Percentiles rank a stretch among this genome's conserved stretches.
phyloP scores from a whole-genome alignment of 345 rosid genomes.

The Euphorbia tirucalli region DNA sequence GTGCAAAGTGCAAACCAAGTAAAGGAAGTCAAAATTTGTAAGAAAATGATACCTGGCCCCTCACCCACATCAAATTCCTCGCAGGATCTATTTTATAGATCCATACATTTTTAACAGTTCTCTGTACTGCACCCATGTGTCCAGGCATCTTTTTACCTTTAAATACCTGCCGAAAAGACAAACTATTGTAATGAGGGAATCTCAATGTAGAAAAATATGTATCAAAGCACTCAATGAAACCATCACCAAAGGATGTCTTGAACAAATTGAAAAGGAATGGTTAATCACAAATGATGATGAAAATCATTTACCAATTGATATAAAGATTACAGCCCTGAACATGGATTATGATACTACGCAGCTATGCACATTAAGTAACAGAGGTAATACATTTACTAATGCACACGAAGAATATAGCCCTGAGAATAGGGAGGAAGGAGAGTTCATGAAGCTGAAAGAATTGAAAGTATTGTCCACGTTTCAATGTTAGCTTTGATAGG shows the following conservation, averaged over 20 bases:
- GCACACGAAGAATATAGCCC: background rate
- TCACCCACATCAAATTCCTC: constrained; percentile 92
- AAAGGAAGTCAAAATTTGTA: constrained; percentile 7
- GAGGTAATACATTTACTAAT: background rate
- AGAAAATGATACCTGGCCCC: constrained; percentile 77
- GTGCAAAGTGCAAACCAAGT: too few relatives aligned
- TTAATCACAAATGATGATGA: background rate
- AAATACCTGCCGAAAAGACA: constrained; percentile 53
- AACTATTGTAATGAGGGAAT: constrained; percentile 14
- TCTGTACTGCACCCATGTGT: constrained; percentile 84
- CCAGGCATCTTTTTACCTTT: constrained; percentile 97
- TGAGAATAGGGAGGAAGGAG: background rate
- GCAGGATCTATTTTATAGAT: constrained; percentile 84
- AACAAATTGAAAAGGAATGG: background rate
- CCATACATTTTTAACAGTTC: constrained; percentile 92
- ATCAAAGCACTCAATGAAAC: background rate
- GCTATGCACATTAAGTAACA: background rate
- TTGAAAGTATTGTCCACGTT: background rate
- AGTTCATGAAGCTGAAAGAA: background rate
- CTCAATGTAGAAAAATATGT: background rate
- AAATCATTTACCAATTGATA: background rate
- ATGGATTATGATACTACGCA: background rate
- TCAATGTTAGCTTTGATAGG: background rate
- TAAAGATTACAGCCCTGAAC: background rate
- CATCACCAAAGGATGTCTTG: background rate